Percentiles rank a stretch among this genome's conserved stretches.
phyloP scores from a whole-genome alignment of 805 yeast species.

The Myxozyma udenii region DNA sequence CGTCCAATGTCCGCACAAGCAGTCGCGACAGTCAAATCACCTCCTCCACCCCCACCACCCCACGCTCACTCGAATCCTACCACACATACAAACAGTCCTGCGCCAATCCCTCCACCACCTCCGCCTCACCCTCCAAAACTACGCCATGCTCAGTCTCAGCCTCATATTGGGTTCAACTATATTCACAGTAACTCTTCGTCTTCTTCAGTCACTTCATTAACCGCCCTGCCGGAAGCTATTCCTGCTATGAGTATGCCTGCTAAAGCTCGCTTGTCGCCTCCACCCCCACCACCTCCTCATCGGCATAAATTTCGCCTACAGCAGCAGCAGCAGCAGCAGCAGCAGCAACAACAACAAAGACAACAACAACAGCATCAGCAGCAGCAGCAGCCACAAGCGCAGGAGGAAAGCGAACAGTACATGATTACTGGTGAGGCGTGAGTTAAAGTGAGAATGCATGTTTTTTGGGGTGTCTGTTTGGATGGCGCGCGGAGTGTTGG shows the following conservation, averaged over 20 bases:
- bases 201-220: neutral
- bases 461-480: no score
- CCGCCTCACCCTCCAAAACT: neutral
- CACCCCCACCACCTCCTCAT: neutral
- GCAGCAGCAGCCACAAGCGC: no score
- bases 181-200: neutral
- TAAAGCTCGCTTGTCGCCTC: neutral
- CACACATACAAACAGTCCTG: neutral
- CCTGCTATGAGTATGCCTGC: neutral
- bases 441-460: no score
- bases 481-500: no score
- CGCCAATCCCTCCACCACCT: neutral
- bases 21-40: neutral
- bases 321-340: no score
- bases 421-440: no score
- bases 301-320: no score
- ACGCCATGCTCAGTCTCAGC: neutral
- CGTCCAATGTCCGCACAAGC: neutral
- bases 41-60: neutral
- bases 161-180: neutral
- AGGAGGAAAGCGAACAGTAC: no score
- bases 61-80: neutral
- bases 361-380: no score
- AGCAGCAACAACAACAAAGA: no score
- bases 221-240: neutral